Evolutionary conservation across 2,329 filamentous ascomycete genomes (phyloP), one percentile per base, ranked within the genome.

Genomic region (Sordariomycetes sp.): DNA sequence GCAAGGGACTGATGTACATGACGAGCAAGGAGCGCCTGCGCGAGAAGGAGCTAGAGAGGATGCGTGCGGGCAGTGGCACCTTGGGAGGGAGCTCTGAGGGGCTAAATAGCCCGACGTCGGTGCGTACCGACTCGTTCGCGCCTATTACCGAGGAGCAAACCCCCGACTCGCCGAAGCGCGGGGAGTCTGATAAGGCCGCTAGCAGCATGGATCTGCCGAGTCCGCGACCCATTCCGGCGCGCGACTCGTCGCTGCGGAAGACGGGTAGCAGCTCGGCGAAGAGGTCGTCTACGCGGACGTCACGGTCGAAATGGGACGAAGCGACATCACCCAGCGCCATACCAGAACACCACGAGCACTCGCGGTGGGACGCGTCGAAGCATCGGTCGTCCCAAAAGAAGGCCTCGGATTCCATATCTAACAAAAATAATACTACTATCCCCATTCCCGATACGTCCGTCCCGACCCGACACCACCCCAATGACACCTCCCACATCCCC

Each of bases 1-100:
- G 78, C 60, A 81, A 78, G 65, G 79, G 83, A 2, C 70, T 88
- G 64, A 83, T 85, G 78, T 87, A 88, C 64, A 88, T 86, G 84
- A 84, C 78, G 70, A 89, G 86, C 52, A 85, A 80, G 65, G 86
- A 89, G 67, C 76, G 77, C 34, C 70, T 89, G 52, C 76, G 79
- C 52, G 81, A 83, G 55, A 82, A 77, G 61, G 84, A 87, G 61
- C 70, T 71, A 3, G 83, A 87, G 61, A 78, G 79, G 62, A 85
- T 80, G 64, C 76, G 82, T 48, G 64, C 71, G n/a, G 76, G 70
- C 62, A 62, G 72, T 60, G 71, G 72, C 53, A 64, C 70, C 42
- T 66, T 69, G 25, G 72, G 70, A 54, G 69, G 70, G 52, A 72
- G 68, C 59, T 65, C 65, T 59, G 64, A 67, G 48, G 67, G 65